A percentile compares a stretch with the other conserved stretches of the same genome.
Conservation (phyloP, 305 asterid genomes). For the Coffea humblotiana region DNA sequence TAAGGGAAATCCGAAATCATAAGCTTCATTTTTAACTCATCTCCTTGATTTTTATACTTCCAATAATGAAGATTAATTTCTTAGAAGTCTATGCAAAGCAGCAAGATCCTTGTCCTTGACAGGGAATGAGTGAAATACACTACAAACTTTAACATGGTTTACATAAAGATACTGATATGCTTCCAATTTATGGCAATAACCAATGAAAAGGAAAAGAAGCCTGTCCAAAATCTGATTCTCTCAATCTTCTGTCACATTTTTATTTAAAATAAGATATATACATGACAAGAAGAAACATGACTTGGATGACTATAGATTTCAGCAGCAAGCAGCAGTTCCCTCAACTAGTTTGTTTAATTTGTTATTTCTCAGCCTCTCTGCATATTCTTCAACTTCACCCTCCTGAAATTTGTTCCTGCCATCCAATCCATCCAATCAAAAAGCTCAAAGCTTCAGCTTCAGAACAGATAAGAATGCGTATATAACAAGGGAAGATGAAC, state of each 20-base stretch:
- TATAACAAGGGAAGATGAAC: too few relatives aligned
- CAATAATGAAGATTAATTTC: too few relatives aligned
- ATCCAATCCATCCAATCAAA: constrained; percentile 1
- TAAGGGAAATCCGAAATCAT: too few relatives aligned
- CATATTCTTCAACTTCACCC: constrained; percentile 37
- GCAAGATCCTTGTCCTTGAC: not conserved
- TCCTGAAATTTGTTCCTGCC: constrained; percentile 31
- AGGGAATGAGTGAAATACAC: not conserved
- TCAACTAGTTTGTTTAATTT: constrained; percentile 42
- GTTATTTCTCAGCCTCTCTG: constrained; percentile 38
- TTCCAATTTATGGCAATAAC: not conserved
- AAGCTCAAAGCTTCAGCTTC: not conserved
- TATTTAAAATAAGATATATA: too few relatives aligned
- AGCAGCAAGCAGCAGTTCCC: constrained; percentile 26
- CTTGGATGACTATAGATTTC: not conserved
- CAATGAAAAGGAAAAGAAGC: not conserved
- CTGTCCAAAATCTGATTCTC: not conserved
- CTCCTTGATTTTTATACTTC: too few relatives aligned
- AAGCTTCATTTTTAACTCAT: too few relatives aligned
- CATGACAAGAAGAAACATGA: not conserved
- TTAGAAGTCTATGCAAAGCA: too few relatives aligned
- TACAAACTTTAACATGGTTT: too few relatives aligned
- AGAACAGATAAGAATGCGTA: not conserved
- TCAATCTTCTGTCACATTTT: not conserved
- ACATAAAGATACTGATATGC: too few relatives aligned